Percentiles rank a stretch among this genome's conserved stretches.
Conservation (phyloP, 257 asterid species). For the Solanum arcanum region DNA sequence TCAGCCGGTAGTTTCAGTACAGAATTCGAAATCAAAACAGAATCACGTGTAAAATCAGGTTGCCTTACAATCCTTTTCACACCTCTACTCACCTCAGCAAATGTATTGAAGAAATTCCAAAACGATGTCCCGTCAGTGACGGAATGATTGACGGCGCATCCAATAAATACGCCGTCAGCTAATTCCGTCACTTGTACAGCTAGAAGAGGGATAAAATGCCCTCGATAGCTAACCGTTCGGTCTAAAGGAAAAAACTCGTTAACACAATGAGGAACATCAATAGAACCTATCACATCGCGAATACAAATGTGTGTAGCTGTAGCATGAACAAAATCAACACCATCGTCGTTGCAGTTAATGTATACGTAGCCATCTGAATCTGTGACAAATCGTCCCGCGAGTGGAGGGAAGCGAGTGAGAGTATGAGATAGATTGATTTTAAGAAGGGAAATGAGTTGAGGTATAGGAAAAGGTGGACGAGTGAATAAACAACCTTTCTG, state of each 20-base stretch:
- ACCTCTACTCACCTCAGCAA: slow-evolving; percentile 45
- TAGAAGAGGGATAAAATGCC: slow-evolving; percentile 5
- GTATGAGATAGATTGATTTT: slow-evolving; percentile 4
- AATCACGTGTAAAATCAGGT: slow-evolving; percentile 25
- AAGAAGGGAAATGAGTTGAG: neutral
- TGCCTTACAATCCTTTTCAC: slow-evolving; percentile 22
- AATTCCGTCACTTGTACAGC: slow-evolving; percentile 16
- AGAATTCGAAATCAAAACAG: slow-evolving; percentile 41
- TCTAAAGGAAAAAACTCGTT: slow-evolving; percentile 13
- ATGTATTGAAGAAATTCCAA: slow-evolving; percentile 58
- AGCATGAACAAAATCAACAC: slow-evolving; percentile 9
- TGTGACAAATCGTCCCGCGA: slow-evolving; percentile 3
- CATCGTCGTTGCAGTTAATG: slow-evolving; percentile 3
- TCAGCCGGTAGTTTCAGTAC: slow-evolving; percentile 45
- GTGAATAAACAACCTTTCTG: neutral
- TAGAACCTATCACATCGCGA: neutral
- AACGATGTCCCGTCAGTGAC: slow-evolving; percentile 53
- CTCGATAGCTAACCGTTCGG: slow-evolving; percentile 2
- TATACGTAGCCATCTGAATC: neutral
- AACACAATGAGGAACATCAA: neutral
- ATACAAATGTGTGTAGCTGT: neutral
- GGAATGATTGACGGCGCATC: slow-evolving; percentile 16
- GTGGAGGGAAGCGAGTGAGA: slow-evolving; percentile 6
- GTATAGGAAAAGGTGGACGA: slow-evolving; percentile 11
- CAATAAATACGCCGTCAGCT: slow-evolving; percentile 12